These are phyloP conservation scores for Quercus berberidifolia DNA, from an alignment of 306 rosid species.

Conservation along the genomic window DNA sequence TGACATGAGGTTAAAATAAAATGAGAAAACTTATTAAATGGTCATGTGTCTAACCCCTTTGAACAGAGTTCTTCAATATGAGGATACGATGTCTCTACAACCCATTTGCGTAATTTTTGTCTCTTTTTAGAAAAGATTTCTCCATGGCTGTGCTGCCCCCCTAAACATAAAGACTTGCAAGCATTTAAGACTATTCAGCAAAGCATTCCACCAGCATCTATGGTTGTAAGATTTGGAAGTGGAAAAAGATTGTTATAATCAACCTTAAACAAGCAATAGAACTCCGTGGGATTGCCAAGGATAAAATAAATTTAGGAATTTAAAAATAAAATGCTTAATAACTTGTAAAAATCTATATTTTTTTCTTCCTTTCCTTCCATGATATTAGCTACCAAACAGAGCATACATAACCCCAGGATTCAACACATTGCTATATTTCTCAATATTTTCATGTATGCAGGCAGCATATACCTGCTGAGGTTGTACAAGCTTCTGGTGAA, in stretches of 20 bases:
- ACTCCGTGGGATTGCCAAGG: background rate
- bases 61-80: conserved; percentile 44
- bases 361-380: conserved; percentile 8
- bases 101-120: conserved; percentile 57
- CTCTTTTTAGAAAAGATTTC: conserved; percentile 60
- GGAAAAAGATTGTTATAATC: background rate
- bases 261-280: background rate
- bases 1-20: conserved; percentile 15
- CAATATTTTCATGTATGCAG: conserved; percentile 22
- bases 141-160: conserved; percentile 28
- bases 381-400: conserved; percentile 6
- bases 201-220: background rate
- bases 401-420: conserved; percentile 22
- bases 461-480: conserved; percentile 25
- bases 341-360: background rate
- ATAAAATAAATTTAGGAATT: background rate
- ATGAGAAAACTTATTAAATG: conserved; percentile 9
- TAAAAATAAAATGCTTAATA: background rate
- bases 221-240: background rate
- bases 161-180: conserved; percentile 32
- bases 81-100: conserved; percentile 41
- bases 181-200: background rate
- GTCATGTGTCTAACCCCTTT: conserved; percentile 53
- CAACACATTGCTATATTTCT: conserved; percentile 23
- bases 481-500: background rate